phyloP scores from a whole-genome alignment of 1,139 yeast species.

The Debaryomyces nepalensis region DNA sequence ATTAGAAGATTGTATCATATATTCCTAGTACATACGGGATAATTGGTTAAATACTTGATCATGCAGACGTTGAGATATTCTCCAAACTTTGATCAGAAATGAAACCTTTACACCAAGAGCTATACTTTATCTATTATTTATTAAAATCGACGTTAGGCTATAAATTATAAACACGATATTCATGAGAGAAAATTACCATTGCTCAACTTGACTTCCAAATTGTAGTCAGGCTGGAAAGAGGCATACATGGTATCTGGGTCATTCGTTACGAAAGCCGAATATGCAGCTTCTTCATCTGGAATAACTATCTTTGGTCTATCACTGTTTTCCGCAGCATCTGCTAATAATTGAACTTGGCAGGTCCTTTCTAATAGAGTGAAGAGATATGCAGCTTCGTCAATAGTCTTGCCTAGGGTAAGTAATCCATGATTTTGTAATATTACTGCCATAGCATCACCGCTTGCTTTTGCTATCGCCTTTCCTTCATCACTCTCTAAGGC shows the following conservation, averaged over 20 bases:
- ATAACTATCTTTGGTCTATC: conserved; percentile 39
- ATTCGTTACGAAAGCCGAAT: conserved; percentile 61
- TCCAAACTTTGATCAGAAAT: too few relatives aligned
- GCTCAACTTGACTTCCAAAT: conserved; percentile 35
- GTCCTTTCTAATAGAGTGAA: conserved; percentile 69
- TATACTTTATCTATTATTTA: too few relatives aligned
- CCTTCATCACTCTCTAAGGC: conserved; percentile 81
- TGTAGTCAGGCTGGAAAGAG: conserved; percentile 68
- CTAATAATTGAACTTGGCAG: conserved; percentile 74
- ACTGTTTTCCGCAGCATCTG: conserved; percentile 61
- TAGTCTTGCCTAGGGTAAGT: conserved; percentile 74
- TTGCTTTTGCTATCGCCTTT: conserved; percentile 62
- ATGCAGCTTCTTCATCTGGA: conserved; percentile 71
- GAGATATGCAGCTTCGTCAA: conserved; percentile 82
- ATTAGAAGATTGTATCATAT: too few relatives aligned
- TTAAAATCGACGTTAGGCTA: too few relatives aligned
- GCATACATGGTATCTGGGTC: conserved; percentile 73
- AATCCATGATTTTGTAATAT: conserved; percentile 81
- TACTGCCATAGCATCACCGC: conserved; percentile 67
- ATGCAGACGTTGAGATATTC: too few relatives aligned
- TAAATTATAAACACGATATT: too few relatives aligned
- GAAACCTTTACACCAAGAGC: too few relatives aligned
- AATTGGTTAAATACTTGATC: too few relatives aligned
- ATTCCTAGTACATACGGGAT: too few relatives aligned
- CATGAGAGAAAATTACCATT: conserved; percentile 23